A percentile compares a stretch with the other conserved stretches of the same genome.
These are phyloP conservation scores for Botrytis elliptica DNA, from an alignment of 2,329 filamentous ascomycete genomes.

Conservation along the genomic window DNA sequence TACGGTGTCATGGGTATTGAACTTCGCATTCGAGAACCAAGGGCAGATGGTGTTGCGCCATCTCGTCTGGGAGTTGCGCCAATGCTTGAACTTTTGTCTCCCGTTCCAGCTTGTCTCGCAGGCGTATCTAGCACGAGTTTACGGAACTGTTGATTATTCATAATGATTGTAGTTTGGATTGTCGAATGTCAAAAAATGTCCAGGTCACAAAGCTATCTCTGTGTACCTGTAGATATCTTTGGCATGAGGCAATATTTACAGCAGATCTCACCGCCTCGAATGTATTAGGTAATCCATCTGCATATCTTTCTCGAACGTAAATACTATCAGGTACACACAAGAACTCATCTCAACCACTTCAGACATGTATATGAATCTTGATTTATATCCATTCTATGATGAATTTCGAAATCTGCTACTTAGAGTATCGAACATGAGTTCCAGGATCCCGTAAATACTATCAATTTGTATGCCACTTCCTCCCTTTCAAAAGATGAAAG, in stretches of 20 bases:
- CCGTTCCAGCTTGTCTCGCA: conserved; percentile 37
- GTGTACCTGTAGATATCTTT: neutral
- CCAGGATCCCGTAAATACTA: neutral
- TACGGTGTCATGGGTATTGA: conserved; percentile 95
- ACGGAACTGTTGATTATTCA: conserved; percentile 97
- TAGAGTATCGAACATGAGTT: neutral
- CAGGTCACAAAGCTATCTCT: neutral
- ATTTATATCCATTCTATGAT: neutral
- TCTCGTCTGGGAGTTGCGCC: conserved; percentile 42
- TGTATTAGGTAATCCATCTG: neutral
- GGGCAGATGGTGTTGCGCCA: conserved; percentile 51
- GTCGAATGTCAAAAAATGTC: neutral
- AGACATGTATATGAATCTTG: neutral
- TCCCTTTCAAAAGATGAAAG: neutral
- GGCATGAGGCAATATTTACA: neutral
- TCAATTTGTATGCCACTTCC: neutral
- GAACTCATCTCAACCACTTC: neutral
- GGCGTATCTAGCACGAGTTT: conserved; percentile 65
- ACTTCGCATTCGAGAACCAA: conserved; percentile 75
- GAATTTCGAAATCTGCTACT: neutral
- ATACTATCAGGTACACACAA: neutral
- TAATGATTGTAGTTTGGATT: conserved; percentile 42
- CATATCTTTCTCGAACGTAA: neutral
- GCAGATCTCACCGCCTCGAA: neutral
- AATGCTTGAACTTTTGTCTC: conserved; percentile 26